Evolutionary conservation across 176 grass and related monocot genomes (phyloP), one percentile per base, ranked within the genome.

Genomic region (Triticum turgidum): DNA sequence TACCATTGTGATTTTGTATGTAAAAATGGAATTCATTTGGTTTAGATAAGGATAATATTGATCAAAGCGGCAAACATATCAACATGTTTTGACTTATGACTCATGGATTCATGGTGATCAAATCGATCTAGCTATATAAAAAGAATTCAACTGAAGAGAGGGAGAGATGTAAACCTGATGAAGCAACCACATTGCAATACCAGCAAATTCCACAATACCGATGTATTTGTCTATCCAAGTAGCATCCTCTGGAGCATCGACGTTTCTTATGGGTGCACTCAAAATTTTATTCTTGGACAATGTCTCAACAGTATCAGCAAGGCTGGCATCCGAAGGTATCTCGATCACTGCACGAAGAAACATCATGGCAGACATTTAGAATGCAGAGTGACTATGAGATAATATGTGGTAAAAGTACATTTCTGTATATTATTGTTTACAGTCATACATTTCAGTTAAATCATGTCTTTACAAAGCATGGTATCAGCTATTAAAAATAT

Each of bases 141-240:
- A 69, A 17, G 5, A 41, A 58, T 32, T 15, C 5, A 85, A 18
- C 10, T 20, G 80, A 37, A 68, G 61, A 7, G 14, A 83, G 15
- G 22, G 20, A 70, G 69, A 75, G 62, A 73, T 84, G 79, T 68
- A 30, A 83, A 98, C 96, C 96, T 98, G 96, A 91, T 92, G 83
- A 65, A 98, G 92, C 66, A 98, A 83, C 96, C 96, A 98, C 87
- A 98, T 92, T 5, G 93, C 86, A 91, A 98, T 87, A 73, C 93
- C 96, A 67, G 90, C 88, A 78, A 98, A 98, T 75, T 98, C 96
- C 37, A 98, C 88, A 82, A 98, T 96, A 29, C 93, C 92, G 17
- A 98, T 95, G 76, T 98, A 98, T 85, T 89, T 93, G 78, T 98
- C 96, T 76, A 98, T 96, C 96, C 96, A 98, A 82, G 84, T 98